A percentile compares a stretch with the other conserved stretches of the same genome.
Conservation (phyloP, 495 filamentous ascomycete genomes). For the Xylaria bambusicola region DNA sequence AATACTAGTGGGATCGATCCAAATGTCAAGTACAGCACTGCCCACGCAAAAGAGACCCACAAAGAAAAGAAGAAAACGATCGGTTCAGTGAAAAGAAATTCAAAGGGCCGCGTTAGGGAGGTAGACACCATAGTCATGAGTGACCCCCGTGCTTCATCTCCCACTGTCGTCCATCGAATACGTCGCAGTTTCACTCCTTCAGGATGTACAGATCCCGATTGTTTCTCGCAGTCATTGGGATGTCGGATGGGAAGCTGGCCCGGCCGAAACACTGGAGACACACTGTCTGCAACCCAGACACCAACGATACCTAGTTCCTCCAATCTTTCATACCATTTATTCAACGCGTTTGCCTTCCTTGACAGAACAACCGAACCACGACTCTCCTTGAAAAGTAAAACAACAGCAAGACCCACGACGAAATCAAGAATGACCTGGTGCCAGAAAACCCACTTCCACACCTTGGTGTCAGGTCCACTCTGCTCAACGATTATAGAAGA, state of each 20-base stretch:
- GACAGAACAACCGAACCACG: conserved; percentile 79
- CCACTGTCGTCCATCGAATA: conserved; percentile 82
- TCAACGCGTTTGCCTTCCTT: conserved; percentile 71
- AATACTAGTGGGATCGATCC: conserved; percentile 79
- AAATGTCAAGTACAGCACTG: conserved; percentile 83
- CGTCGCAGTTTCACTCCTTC: conserved; percentile 45
- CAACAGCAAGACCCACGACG: conserved; percentile 61
- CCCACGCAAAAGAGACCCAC: conserved; percentile 91
- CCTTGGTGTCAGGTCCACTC: conserved; percentile 29
- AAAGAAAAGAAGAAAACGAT: conserved; percentile 94
- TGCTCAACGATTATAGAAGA: conserved; percentile 69
- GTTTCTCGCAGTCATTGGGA: conserved; percentile 36
- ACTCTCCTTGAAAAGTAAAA: conserved; percentile 77
- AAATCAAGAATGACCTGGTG: conserved; percentile 74
- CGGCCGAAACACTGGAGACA: neutral
- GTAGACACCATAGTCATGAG: conserved; percentile 71
- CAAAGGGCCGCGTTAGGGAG: conserved; percentile 79
- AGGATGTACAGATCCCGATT: conserved; percentile 26
- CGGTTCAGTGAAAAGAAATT: conserved; percentile 84
- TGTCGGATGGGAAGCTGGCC: no score
- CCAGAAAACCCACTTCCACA: conserved; percentile 92
- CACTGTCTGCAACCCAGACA: conserved; percentile 41
- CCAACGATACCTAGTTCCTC: conserved; percentile 69
- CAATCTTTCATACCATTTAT: conserved; percentile 75
- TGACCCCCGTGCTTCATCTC: conserved; percentile 76